Evolutionary conservation across 169 alveolate species (phyloP).

Genomic region (Plasmodium falciparum): DNA sequence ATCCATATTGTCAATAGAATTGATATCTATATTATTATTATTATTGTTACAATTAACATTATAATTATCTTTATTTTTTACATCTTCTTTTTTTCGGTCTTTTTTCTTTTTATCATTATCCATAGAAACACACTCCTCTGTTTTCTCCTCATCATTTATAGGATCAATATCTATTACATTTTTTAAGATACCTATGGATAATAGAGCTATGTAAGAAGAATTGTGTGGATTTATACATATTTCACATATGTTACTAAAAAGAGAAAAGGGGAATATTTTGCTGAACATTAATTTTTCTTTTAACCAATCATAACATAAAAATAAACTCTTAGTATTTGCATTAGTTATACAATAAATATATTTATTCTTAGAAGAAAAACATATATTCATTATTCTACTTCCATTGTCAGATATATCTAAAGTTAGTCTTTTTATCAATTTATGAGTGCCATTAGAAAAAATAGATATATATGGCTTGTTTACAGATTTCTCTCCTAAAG

Average conservation of each 20-base stretch:
- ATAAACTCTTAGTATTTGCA: conserved; percentile 72
- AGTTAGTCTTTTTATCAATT: conserved; percentile 32
- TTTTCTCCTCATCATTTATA: background rate
- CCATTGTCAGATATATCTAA: conserved; percentile 65
- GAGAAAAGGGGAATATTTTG: conserved; percentile 38
- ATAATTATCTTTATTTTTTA: background rate
- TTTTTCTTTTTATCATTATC: background rate
- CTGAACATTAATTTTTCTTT: conserved; percentile 52
- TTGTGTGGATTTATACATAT: conserved; percentile 41
- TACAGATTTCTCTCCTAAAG: conserved; percentile 63
- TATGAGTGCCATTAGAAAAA: conserved; percentile 15
- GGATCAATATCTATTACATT: background rate
- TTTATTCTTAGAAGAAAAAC: conserved; percentile 72
- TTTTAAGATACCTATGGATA: conserved; percentile 18
- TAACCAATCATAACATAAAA: conserved; percentile 73
- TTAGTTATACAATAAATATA: conserved; percentile 67
- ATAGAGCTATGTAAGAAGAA: conserved; percentile 47
- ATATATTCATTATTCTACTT: conserved; percentile 49
- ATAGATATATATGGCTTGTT: conserved; percentile 60
- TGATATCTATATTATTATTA: background rate
- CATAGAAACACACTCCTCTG: no score
- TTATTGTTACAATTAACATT: background rate
- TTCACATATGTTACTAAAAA: conserved; percentile 39
- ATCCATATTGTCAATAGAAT: background rate
- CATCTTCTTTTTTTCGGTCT: background rate